phyloP scores from a whole-genome alignment of 495 filamentous ascomycete species.

The Aspergillus panamensis region DNA sequence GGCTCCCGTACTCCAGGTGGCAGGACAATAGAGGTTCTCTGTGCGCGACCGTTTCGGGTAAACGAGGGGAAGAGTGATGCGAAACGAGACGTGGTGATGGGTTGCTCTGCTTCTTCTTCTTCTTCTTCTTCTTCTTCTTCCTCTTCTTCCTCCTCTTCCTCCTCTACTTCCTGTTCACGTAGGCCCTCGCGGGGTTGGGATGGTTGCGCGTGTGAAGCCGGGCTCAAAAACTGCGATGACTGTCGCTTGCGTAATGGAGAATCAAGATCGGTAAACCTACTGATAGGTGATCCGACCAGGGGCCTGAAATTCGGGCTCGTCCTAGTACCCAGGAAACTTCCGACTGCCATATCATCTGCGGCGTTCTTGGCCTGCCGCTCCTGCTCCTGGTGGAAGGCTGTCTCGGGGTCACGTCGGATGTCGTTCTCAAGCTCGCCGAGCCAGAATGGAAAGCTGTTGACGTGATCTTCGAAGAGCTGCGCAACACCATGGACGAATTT shows the following conservation, averaged over 20 bases:
- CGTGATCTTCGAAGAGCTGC: slow-evolving; percentile 87
- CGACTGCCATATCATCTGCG: slow-evolving; percentile 84
- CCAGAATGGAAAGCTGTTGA: slow-evolving; percentile 97
- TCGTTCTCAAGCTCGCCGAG: slow-evolving; percentile 83
- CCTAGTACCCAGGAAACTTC: slow-evolving; percentile 66
- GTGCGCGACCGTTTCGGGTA: slow-evolving; percentile 63
- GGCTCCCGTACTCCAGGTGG: slow-evolving; percentile 87
- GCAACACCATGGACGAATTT: slow-evolving; percentile 96
- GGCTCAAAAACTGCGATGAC: slow-evolving; percentile 22
- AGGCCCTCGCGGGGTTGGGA: slow-evolving; percentile 10
- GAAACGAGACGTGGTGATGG: slow-evolving; percentile 40
- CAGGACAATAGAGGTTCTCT: slow-evolving; percentile 45
- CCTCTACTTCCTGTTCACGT: slow-evolving; percentile 16
- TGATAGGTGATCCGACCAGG: slow-evolving; percentile 57
- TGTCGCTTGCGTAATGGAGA: slow-evolving; percentile 24
- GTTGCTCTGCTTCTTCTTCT: slow-evolving; percentile 17
- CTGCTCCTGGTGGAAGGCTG: slow-evolving; percentile 88
- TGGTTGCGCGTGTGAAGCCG: slow-evolving; percentile 1
- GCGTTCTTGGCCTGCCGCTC: slow-evolving; percentile 71
- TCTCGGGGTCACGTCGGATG: slow-evolving; percentile 86
- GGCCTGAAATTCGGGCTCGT: slow-evolving; percentile 43
- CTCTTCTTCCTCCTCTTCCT: slow-evolving; percentile 19
- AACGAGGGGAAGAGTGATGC: slow-evolving; percentile 67
- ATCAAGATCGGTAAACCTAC: slow-evolving; percentile 24
- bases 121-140: slow-evolving; percentile 19